Evolutionary conservation across 202 grass and related monocot species (phyloP), one percentile per base, ranked within the genome.

Genomic region (Bolboschoenoplectus hybrid): DNA sequence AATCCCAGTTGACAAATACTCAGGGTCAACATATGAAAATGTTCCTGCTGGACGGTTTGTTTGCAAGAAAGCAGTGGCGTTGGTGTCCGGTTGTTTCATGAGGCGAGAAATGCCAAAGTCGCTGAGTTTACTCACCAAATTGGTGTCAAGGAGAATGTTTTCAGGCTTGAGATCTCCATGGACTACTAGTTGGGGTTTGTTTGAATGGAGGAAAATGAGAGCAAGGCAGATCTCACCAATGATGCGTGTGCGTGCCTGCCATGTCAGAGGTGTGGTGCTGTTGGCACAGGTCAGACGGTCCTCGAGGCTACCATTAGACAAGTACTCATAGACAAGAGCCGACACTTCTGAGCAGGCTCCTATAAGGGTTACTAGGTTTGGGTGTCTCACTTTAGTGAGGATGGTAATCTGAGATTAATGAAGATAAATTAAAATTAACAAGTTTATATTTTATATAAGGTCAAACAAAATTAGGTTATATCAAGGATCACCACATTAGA

Each of bases 21-120:
- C 94, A 52, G 92, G 94, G 71, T 97, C 94, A 80, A 91, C 92
- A 73, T 94, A 97, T 13, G 87, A 67, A 68, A 92, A 94, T 9
- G 92, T 92, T 63, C 60, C 60, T 19, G 6, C 60, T 1, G 60
- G 19, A 26, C 19, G 60, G 16, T 6, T 63, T 63, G 60, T 63
- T 9, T 63, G 60, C 8, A 63, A 26, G 60, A 63, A 63, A 63
- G 60, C 60, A 26, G 60, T 63, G n/a, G 6, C 0, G 57, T 17
- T 61, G 57, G 14, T 9, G 60, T 63, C 80, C 1, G 50, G 70
- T 53, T 85, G 65, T 51, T 45, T 81, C 12, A 89, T 53, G 51
- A 86, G 26, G 9, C 75, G 51, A 60, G 83, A 81, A 60, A 89
- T 82, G 14, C 87, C 83, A 9, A 89, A 85, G 43, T 89, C 83